Conservation (phyloP, 805 yeast genomes). For the Middelhovenomyces tepae region DNA sequence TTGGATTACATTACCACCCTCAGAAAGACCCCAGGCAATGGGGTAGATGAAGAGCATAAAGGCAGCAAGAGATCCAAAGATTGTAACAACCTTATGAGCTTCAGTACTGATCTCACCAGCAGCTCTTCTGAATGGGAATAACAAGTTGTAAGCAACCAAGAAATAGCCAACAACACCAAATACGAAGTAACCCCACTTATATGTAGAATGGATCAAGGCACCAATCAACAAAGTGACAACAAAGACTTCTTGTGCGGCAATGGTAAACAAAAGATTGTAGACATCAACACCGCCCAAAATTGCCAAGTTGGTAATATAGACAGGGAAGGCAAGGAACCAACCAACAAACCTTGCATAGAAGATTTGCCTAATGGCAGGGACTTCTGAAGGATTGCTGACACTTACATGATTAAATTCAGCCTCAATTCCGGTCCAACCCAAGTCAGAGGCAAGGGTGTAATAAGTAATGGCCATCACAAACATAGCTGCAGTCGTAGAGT, state of each 20-base stretch:
- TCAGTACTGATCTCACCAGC: slow-evolving; percentile 7
- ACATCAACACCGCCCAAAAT: slow-evolving; percentile 27
- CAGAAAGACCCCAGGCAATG: slow-evolving; percentile 45
- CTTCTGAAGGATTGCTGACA: slow-evolving; percentile 21
- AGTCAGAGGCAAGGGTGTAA: slow-evolving; percentile 48
- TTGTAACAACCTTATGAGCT: slow-evolving; percentile 3
- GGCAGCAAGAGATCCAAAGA: slow-evolving; percentile 19
- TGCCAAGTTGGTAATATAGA: slow-evolving; percentile 29
- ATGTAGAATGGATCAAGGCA: slow-evolving; percentile 42
- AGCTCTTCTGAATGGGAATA: slow-evolving; percentile 13
- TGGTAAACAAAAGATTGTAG: slow-evolving; percentile 26
- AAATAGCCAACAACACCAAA: slow-evolving; percentile 41
- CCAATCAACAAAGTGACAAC: slow-evolving; percentile 52
- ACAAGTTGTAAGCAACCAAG: slow-evolving; percentile 19
- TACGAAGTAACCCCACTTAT: slow-evolving; percentile 64
- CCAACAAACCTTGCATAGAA: slow-evolving; percentile 50
- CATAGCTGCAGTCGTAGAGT: slow-evolving; percentile 34
- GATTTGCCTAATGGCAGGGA: slow-evolving; percentile 38
- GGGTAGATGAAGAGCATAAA: slow-evolving; percentile 44
- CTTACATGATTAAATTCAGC: slow-evolving; percentile 43
- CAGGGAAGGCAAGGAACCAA: slow-evolving; percentile 50
- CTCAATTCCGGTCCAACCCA: slow-evolving; percentile 43
- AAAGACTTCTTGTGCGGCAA: slow-evolving; percentile 36
- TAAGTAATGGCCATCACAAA: slow-evolving; percentile 40
- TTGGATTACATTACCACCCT: slow-evolving; percentile 54